Evolutionary conservation across 2,329 filamentous ascomycete species (phyloP), one percentile per base, ranked within the genome.

Genomic region (Periconia sp.): DNA sequence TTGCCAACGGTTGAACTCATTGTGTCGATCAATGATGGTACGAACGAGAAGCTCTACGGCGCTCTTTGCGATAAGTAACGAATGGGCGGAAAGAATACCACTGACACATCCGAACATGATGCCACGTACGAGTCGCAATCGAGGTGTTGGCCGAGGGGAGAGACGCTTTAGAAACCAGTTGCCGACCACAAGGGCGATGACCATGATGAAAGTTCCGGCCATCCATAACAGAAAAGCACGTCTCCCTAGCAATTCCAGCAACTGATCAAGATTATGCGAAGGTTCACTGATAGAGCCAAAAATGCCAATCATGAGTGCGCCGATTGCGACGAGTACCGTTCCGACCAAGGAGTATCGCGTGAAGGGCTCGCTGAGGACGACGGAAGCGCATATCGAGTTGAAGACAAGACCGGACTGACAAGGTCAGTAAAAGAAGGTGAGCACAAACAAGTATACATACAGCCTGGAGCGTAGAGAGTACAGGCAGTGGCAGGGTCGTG

Each of bases 281-380:
- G 94, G 93, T 60, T 96, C 93, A 1, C 91, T 89, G 60, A 99
- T 91, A 41, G 94, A 92, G 51, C 94, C 95, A 70, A 97, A 99
- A 33, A 91, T 86, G 41, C 91, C 94, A 64, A 99, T 97, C 57
- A 99, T 77, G 6, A 95, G 80, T n/a, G 94, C 94, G 50, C 94
- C 94, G 19, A 81, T 81, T 58, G 91, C 93, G 41, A 97, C 94
- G 47, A 99, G 84, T 49, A 94, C 66, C 1, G 94, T 99, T 37
- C 94, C 94, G 66, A 90, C 84, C 37, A 96, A 81, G n/a, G 93
- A 97, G 83, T 92, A 95, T 72, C 84, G 85, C 49, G 94, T 97
- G 76, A 97, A 99, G 5, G 92, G 91, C 75, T 99, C 93, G 68
- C 89, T 88, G 45, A 99, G 83, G 66, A 97, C 91, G 53, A 97